Conservation (phyloP, 768 basidiomycete genomes). For the Leccinum variicolor region DNA sequence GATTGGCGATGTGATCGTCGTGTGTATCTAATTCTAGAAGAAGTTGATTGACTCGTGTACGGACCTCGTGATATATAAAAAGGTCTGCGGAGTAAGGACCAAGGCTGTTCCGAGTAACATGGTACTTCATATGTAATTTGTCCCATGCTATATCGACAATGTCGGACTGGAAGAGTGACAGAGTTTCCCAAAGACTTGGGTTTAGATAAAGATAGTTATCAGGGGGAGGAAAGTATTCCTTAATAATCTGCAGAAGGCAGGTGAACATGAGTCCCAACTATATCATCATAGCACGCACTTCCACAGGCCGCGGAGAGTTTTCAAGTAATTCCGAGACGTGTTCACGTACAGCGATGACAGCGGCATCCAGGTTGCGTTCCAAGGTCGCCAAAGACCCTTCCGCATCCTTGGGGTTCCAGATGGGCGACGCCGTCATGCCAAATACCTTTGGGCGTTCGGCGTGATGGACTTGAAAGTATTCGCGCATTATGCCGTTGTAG, state of each 20-base stretch:
- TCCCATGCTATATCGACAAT: slow-evolving; percentile 51
- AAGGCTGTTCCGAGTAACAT: slow-evolving; percentile 55
- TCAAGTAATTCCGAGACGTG: slow-evolving; percentile 62
- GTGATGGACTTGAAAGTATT: slow-evolving; percentile 46
- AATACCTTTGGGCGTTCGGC: slow-evolving; percentile 74
- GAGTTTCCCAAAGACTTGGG: slow-evolving; percentile 51
- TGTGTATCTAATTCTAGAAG: slow-evolving; percentile 28
- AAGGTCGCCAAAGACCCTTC: slow-evolving; percentile 56
- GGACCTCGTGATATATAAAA: slow-evolving; percentile 62
- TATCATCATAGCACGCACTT: slow-evolving; percentile 40
- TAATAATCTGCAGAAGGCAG: slow-evolving; percentile 43
- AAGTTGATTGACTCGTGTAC: slow-evolving; percentile 43
- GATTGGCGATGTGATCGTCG: slow-evolving; percentile 16
- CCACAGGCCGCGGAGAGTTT: slow-evolving; percentile 61
- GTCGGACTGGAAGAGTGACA: slow-evolving; percentile 39
- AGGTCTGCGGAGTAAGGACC: slow-evolving; percentile 76
- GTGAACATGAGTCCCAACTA: slow-evolving; percentile 1
- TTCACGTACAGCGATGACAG: slow-evolving; percentile 70
- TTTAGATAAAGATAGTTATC: slow-evolving; percentile 53
- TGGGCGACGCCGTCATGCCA: slow-evolving; percentile 90
- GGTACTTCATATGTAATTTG: slow-evolving; percentile 61
- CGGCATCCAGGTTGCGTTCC: slow-evolving; percentile 70
- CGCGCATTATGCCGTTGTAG: slow-evolving; percentile 55
- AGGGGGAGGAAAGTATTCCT: slow-evolving; percentile 53
- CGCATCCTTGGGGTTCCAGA: slow-evolving; percentile 76